These are phyloP conservation scores for Cladorrhinum samala DNA, from an alignment of 495 filamentous ascomycete species.

Conservation along the genomic window DNA sequence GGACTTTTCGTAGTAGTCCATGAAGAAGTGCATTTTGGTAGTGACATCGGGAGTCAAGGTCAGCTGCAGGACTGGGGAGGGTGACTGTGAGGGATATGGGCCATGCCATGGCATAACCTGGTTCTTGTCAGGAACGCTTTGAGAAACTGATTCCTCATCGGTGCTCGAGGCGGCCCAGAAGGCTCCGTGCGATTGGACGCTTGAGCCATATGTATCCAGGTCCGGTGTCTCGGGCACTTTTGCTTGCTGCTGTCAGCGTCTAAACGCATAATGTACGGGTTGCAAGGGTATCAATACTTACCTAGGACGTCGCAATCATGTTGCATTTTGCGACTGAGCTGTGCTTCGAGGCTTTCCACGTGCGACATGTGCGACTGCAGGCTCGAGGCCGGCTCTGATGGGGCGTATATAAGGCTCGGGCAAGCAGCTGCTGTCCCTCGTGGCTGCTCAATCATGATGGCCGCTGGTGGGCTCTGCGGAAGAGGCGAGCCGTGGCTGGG, in stretches of 20 bases:
- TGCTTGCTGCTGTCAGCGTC: conserved; percentile 5
- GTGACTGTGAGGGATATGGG: conserved; percentile 22
- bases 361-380: conserved; percentile 38
- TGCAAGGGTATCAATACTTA: conserved; percentile 24
- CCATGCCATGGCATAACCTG: conserved; percentile 15
- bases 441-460: conserved; percentile 46
- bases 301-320: conserved; percentile 42
- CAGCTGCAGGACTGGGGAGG: conserved; percentile 31
- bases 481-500: conserved; percentile 40
- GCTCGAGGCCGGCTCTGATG: conserved; percentile 43
- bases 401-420: conserved; percentile 43
- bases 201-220: conserved; percentile 41
- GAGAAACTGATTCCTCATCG: conserved; percentile 37
- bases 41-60: conserved; percentile 50
- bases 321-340: conserved; percentile 39
- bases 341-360: conserved; percentile 38
- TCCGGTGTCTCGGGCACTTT: conserved; percentile 37
- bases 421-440: conserved; percentile 43
- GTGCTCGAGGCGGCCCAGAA: conserved; percentile 38
- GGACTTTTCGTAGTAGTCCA: conserved; percentile 78
- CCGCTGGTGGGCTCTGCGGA: conserved; percentile 46
- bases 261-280: too few species aligned
- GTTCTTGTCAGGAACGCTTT: conserved; percentile 23
- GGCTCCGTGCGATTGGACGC: conserved; percentile 35
- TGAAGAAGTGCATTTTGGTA: conserved; percentile 54